Base-by-base conservation (phyloP, 2,329 filamentous ascomycete genomes). In the Pseudogymnoascus sp. region DNA sequence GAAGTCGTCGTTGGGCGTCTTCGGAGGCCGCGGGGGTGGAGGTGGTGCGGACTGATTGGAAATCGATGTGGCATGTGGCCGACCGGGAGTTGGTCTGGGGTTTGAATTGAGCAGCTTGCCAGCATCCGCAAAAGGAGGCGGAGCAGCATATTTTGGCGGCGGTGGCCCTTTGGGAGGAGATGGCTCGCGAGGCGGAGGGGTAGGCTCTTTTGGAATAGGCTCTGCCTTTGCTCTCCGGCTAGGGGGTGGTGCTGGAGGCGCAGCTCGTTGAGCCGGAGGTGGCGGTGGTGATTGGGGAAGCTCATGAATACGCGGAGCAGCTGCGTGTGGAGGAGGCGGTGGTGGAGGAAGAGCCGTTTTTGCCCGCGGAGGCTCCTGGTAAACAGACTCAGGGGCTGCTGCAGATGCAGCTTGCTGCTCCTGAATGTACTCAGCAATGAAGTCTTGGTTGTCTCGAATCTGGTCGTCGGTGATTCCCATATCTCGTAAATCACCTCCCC, bases 91-190 rank as follows among this genome's bases (percentile, higher is more conserved):
- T 11, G 78, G 72, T 18, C 78, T 68, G 64, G 76, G 79, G 23
- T 74, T 75, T 60, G 59, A 25, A 31, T 60, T 60, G 3, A 89
- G 91, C 72, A 85, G 94, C 75, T 91, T 96, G 38, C 94, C 94
- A 64, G 94, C 94, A 74, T 96, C 92, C 63, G 91, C 85, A 65
- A 97, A 77, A 2, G 93, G 90, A 35, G 94, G 94, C 53, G 94
- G 94, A 7, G 91, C 93, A 67, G 86, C 83, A 77, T 96, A 97
- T 69, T 82, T 83, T 7, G 85, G 84, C 61, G 87, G 83, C 21
- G 86, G 83, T 8, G 82, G 81, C 25, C 76, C 75, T 63, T 73
- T 71, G 16, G 87, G 84, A 11, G 91, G 90, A 12, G 87, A 86
- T 12, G 88, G 84, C 65, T 91, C 88, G 71, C 86, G 82, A 31